Evolutionary conservation across 768 basidiomycete species (phyloP).

Genomic region (Phallus indusiatus): DNA sequence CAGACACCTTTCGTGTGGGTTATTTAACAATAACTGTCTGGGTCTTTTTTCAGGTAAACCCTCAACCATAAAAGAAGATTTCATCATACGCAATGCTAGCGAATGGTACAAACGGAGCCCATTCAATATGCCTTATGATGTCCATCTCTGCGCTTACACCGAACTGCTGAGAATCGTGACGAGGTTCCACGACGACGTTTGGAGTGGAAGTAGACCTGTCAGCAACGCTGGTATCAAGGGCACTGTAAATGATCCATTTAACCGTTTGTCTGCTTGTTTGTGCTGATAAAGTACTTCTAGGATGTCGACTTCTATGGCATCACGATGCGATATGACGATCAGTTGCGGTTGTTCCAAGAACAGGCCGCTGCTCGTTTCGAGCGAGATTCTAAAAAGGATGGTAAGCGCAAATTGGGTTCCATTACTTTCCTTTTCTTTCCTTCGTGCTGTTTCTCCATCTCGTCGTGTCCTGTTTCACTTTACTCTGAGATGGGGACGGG

Average conservation of each 20-base stretch:
- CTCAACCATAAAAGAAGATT: constrained; percentile 76
- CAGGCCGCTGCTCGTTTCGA: constrained; percentile 9
- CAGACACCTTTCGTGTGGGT: too few relatives aligned
- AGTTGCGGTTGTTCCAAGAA: constrained; percentile 7
- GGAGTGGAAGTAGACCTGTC: constrained; percentile 1
- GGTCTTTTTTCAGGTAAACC: constrained; percentile 38
- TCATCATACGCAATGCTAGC: constrained; percentile 55
- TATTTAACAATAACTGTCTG: too few relatives aligned
- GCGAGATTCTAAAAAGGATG: constrained; percentile 7
- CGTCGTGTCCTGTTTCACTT: background rate
- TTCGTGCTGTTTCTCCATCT: background rate
- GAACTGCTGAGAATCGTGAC: constrained; percentile 60
- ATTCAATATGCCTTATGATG: constrained; percentile 59
- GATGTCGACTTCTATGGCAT: constrained; percentile 9
- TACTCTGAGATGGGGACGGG: too few relatives aligned
- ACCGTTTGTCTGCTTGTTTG: background rate
- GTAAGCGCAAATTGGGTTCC: too few relatives aligned
- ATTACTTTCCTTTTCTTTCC: background rate
- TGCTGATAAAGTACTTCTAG: background rate
- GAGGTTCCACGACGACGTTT: constrained; percentile 64
- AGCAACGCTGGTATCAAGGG: constrained; percentile 4
- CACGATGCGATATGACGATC: constrained; percentile 10
- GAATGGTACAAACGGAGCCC: constrained; percentile 70
- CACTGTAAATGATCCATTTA: background rate
- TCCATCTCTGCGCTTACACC: constrained; percentile 69